Conservation (phyloP, 345 rosid species). For the Litchi chinensis region DNA sequence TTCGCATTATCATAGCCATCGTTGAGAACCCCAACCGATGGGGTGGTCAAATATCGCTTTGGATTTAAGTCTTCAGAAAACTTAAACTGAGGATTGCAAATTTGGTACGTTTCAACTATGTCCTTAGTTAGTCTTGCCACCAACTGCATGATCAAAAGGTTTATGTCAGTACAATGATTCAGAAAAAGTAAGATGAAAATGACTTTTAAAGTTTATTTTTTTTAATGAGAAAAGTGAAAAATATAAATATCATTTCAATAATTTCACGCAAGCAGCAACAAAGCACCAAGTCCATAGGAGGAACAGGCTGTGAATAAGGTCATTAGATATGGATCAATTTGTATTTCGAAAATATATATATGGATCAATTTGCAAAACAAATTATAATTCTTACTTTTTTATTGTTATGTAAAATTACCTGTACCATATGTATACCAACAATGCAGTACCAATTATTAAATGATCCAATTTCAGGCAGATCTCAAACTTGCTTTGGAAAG, state of each 20-base stretch:
- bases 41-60: slow-evolving; percentile 94
- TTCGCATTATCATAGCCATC: slow-evolving; percentile 94
- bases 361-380: neutral
- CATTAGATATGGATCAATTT: neutral
- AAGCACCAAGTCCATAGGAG: slow-evolving; percentile 7
- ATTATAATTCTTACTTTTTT: neutral
- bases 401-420: neutral
- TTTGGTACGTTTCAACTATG: slow-evolving; percentile 83
- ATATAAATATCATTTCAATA: slow-evolving; percentile 12
- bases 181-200: neutral
- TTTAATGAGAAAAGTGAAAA: neutral
- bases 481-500: neutral
- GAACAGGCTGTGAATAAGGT: neutral
- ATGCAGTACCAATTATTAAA: neutral
- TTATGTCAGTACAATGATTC: slow-evolving; percentile 26
- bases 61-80: slow-evolving; percentile 94
- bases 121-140: slow-evolving; percentile 83
- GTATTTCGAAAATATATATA: too few relatives aligned
- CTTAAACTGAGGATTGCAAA: slow-evolving; percentile 86
- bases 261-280: slow-evolving; percentile 10
- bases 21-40: slow-evolving; percentile 87
- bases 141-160: slow-evolving; percentile 60
- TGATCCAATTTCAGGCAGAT: neutral
- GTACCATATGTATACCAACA: neutral
- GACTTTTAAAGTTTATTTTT: neutral